Conservation (phyloP, 2,329 filamentous ascomycete genomes). For the Tolypocladium nubicola region DNA sequence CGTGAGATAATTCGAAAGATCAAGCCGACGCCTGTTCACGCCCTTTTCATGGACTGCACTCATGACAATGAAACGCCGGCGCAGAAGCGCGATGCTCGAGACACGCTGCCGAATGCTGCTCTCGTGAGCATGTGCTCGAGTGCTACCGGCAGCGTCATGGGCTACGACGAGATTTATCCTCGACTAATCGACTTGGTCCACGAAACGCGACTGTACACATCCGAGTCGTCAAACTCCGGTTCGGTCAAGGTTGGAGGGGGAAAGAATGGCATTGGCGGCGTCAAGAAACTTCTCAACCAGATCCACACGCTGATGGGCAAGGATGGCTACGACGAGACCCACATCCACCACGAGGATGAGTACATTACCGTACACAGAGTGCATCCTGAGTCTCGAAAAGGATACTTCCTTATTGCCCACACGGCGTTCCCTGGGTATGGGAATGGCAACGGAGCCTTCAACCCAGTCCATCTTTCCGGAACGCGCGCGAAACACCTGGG, state of each 20-base stretch:
- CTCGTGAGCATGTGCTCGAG: slow-evolving; percentile 94
- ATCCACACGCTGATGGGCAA: slow-evolving; percentile 95
- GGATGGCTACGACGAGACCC: slow-evolving; percentile 87
- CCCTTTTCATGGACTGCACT: slow-evolving; percentile 97
- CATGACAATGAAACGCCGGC: slow-evolving; percentile 96
- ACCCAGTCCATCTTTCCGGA: slow-evolving; percentile 67
- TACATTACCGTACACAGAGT: slow-evolving; percentile 95
- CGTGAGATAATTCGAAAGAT: slow-evolving; percentile 68
- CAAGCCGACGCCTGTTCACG: slow-evolving; percentile 80
- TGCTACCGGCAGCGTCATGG: slow-evolving; percentile 92
- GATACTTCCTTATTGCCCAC: slow-evolving; percentile 91
- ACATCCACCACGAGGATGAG: slow-evolving; percentile 92
- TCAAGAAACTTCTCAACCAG: slow-evolving; percentile 89
- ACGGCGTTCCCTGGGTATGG: slow-evolving; percentile 91
- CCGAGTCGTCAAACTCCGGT: slow-evolving; percentile 53
- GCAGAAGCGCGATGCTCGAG: slow-evolving; percentile 87
- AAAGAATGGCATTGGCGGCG: slow-evolving; percentile 75
- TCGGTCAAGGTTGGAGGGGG: slow-evolving; percentile 56
- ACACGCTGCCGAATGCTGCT: slow-evolving; percentile 88
- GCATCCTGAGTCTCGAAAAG: slow-evolving; percentile 83
- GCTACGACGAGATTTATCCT: slow-evolving; percentile 94
- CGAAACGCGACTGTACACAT: slow-evolving; percentile 76
- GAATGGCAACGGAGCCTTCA: slow-evolving; percentile 71
- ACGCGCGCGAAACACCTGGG: slow-evolving; percentile 80
- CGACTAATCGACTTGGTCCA: slow-evolving; percentile 86